Evolutionary conservation across 306 rosid genomes (phyloP), one percentile per base, ranked within the genome.

Genomic region (Quercus rubra): DNA sequence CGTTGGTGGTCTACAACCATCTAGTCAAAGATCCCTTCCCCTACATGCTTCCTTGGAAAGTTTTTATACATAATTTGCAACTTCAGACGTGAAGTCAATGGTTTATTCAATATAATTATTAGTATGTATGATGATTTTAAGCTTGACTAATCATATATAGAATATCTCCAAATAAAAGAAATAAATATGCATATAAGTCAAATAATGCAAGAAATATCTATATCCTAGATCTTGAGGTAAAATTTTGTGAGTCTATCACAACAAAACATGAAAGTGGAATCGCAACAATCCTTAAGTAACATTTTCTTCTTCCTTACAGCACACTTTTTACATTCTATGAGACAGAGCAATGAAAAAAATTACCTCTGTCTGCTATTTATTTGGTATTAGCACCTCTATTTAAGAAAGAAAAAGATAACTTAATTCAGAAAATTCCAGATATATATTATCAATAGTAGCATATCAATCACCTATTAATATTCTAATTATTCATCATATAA

Each of bases 241-340:
- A 5, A 31, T 1, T 31, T 31, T 31, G 35, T 31, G 35, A 23
- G 23, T 31, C 35, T 31, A 31, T 31, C 35, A 23, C 23, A 23
- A 23, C 23, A 23, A 23, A 23, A 23, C 23, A 23, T 23, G 23
- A 23, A 23, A 23, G 23, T 23, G 23, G 23, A 23, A 23, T 23
- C 35, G 1, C 35, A 31, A 31, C 35, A 1, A 31, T 31, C 35
- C 35, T 31, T 31, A 31, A 31, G 35, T 31, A 92, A 33, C 95
- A 89, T 87, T 76, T 91, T 80, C 51, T 90, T 55, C 99, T 90
- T 94, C 97, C 75, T 86, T 83, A 31, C 1, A 35, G 41, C 41
- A 1, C 41, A 0, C 41, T 35, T 35, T 35, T 35, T 35, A 1
- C 41, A 35, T 35, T 35, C 41, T 35, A 23, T 23, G 2, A 35